Evolutionary conservation across 352 stramenopile genomes (phyloP).

Genomic region (Phytophthora capsici): DNA sequence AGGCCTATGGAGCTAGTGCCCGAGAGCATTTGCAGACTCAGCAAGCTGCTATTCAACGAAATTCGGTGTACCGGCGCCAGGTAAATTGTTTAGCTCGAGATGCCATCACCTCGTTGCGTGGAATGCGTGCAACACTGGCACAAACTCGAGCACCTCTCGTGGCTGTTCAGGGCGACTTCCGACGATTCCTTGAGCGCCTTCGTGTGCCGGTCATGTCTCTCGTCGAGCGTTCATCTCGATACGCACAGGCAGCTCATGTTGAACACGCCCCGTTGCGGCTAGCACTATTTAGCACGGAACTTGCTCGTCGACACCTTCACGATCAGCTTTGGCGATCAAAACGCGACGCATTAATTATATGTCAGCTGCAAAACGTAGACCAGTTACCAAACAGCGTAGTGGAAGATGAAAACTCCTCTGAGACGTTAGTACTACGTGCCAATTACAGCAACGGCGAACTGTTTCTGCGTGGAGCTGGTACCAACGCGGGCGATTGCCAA

Average conservation of each 20-base stretch:
- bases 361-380: slow-evolving; percentile 62
- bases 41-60: slow-evolving; percentile 56
- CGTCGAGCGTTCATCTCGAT: slow-evolving; percentile 51
- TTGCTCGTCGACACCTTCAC: slow-evolving; percentile 65
- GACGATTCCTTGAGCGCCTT: slow-evolving; percentile 53
- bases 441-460: slow-evolving; percentile 70
- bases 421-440: slow-evolving; percentile 44
- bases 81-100: slow-evolving; percentile 53
- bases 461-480: slow-evolving; percentile 34
- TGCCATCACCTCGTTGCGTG: slow-evolving; percentile 45
- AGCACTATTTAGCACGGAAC: slow-evolving; percentile 48
- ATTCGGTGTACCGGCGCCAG: slow-evolving; percentile 60
- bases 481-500: slow-evolving; percentile 1
- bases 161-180: slow-evolving; percentile 59
- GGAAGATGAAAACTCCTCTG: not conserved
- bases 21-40: slow-evolving; percentile 70
- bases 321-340: slow-evolving; percentile 71
- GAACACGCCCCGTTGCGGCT: slow-evolving; percentile 63
- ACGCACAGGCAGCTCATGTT: slow-evolving; percentile 50
- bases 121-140: slow-evolving; percentile 46
- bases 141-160: slow-evolving; percentile 59
- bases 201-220: slow-evolving; percentile 60
- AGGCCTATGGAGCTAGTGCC: slow-evolving; percentile 68
- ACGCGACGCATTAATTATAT: slow-evolving; percentile 65
- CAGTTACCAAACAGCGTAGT: slow-evolving; percentile 1